Base-by-base conservation (phyloP, 352 stramenopile genomes). In the Pythium graminicola region DNA sequence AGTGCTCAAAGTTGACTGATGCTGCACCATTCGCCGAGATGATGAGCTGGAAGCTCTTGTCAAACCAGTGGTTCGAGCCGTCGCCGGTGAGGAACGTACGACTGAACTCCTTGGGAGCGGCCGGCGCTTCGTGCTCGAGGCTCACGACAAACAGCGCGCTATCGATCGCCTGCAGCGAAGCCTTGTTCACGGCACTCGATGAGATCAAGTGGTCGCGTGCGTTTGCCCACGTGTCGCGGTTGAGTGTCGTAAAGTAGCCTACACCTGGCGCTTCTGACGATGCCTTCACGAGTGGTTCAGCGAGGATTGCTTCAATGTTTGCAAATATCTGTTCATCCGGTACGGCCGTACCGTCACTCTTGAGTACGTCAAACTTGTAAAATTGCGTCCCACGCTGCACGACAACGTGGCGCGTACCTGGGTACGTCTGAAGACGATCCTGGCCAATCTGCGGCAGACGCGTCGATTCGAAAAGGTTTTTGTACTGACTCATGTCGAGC, bases 401-500 rank as follows among this genome's bases (percentile, higher is more conserved):
- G 4, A 95, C 81, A 22, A 95, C 59, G 64, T 96, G 86, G 60
- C 72, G 79, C n/a, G 76, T 60, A 20, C 62, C 67, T 0, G 72
- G 62, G 47, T 69, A 76, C 35, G 77, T 75, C 58, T 88, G 67
- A 8, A 95, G 72, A 53, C 81, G 69, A 60, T 96, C 86, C 45
- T 83, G 67, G 36, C 74, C 78, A 2, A 54, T 7, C 29, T 63
- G 65, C 11, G 87, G 87, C 36, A 96, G 31, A 27, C 87, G 81
- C 50, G 69, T 82, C 19, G 86, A 95, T 6, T 69, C 70, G 50
- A 96, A 96, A 36, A 96, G 65, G 66, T 92, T 80, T 57, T 89
- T 81, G 76, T 96, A 95, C 67, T 96, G 85, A 55, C 80, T 95
- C 87, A 96, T 96, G 67, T 96, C 86, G 22, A 96, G 69, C 24